phyloP scores from a whole-genome alignment of 805 yeast species.

The Zygosaccharomyces bailii region DNA sequence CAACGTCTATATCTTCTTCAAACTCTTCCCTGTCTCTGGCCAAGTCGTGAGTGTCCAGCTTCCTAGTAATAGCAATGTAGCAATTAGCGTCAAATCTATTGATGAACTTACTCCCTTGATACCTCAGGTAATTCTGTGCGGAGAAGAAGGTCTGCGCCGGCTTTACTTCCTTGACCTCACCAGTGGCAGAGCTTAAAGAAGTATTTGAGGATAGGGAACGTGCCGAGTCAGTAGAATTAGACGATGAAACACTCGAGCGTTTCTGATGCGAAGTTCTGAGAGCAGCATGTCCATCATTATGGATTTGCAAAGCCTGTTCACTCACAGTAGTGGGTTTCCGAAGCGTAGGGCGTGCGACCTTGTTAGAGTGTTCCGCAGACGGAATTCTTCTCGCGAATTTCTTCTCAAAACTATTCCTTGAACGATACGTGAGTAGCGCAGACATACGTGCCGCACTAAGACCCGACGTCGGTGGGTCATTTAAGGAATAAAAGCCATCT shows the following conservation, averaged over 20 bases:
- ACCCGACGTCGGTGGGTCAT: conserved; percentile 82
- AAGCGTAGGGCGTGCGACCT: conserved; percentile 15
- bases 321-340: conserved; percentile 43
- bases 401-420: conserved; percentile 85
- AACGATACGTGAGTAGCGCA: conserved; percentile 87
- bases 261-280: conserved; percentile 16
- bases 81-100: conserved; percentile 94
- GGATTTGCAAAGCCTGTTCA: conserved; percentile 78
- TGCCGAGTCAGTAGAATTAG: conserved; percentile 24
- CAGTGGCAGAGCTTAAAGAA: conserved; percentile 23
- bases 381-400: conserved; percentile 86
- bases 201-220: conserved; percentile 33
- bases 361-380: conserved; percentile 37
- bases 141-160: conserved; percentile 67
- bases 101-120: conserved; percentile 90
- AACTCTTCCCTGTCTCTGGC: conserved; percentile 65
- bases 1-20: conserved; percentile 39
- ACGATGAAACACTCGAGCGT: conserved; percentile 18
- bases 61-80: conserved; percentile 88
- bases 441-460: conserved; percentile 97
- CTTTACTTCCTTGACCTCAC: conserved; percentile 27
- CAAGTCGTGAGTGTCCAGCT: conserved; percentile 92
- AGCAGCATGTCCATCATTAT: conserved; percentile 72
- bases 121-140: conserved; percentile 91
- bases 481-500: conserved; percentile 79